Conservation (phyloP, 1,284 basidiomycete species). For the Ustilago sp. region DNA sequence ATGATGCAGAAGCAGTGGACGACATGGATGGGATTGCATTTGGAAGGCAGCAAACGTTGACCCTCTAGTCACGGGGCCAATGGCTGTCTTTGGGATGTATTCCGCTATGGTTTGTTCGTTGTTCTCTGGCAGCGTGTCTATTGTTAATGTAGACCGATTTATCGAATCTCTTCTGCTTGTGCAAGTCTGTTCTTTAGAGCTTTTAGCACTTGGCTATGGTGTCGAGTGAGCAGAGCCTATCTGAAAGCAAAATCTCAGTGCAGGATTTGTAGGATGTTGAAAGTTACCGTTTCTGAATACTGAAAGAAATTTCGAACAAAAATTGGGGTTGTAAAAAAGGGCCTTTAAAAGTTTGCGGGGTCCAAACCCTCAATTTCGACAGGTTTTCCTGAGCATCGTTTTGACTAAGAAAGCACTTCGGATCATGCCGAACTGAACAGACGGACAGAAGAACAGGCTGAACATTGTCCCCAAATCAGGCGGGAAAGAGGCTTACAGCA, state of each 20-base stretch:
- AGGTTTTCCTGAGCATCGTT: too few relatives aligned
- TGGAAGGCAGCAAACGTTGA: constrained; percentile 11
- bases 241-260: too few relatives aligned
- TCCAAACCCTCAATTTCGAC: not conserved
- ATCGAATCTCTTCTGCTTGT: not conserved
- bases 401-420: not conserved
- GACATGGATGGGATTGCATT: not conserved
- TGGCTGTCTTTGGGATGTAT: constrained; percentile 7
- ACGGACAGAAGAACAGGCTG: too few relatives aligned
- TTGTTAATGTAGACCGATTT: constrained; percentile 6
- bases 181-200: not conserved
- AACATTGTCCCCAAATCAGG: too few relatives aligned
- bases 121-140: constrained; percentile 16
- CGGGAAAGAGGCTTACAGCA: too few relatives aligned
- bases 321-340: constrained; percentile 5
- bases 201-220: not conserved
- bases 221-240: not conserved
- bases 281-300: not conserved
- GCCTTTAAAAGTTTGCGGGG: not conserved
- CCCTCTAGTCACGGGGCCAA: constrained; percentile 43
- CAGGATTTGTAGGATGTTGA: too few relatives aligned
- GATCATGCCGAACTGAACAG: not conserved
- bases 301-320: not conserved
- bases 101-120: not conserved
- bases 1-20: not conserved